A percentile compares a stretch with the other conserved stretches of the same genome.
Evolutionary conservation across 306 rosid species (phyloP).

Genomic region (Citrullus colocynthis): DNA sequence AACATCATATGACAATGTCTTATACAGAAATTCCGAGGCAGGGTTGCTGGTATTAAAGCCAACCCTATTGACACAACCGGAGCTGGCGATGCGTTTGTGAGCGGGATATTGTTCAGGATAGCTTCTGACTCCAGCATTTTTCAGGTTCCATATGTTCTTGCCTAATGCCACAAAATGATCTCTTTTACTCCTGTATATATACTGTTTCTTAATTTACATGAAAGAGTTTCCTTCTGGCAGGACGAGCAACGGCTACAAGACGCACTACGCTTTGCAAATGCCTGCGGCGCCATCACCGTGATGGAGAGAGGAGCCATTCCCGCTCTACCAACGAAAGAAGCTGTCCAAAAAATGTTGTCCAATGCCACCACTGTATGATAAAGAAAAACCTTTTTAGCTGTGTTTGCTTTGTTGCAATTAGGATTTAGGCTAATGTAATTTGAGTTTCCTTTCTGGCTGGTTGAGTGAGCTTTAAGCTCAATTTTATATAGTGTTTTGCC

Average conservation of each 20-base stretch:
- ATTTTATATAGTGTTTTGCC: neutral
- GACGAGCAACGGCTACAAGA: constrained; percentile 47
- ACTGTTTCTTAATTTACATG: neutral
- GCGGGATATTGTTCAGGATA: constrained; percentile 55
- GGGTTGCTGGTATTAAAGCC: constrained; percentile 62
- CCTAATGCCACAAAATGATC: neutral
- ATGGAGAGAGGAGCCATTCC: constrained; percentile 87
- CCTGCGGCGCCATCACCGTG: constrained; percentile 77
- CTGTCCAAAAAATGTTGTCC: constrained; percentile 35
- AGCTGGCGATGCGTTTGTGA: constrained; percentile 92
- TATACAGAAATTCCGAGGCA: constrained; percentile 59
- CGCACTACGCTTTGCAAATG: constrained; percentile 63
- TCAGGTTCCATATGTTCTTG: constrained; percentile 26
- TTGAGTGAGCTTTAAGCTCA: neutral
- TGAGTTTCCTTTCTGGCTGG: neutral
- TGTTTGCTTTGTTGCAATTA: constrained; percentile 2
- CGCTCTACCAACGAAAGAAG: constrained; percentile 61
- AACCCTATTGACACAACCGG: constrained; percentile 84
- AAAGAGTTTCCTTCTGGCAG: constrained; percentile 20
- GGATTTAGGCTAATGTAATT: constrained; percentile 4
- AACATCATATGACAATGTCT: neutral
- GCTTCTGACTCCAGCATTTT: constrained; percentile 48
- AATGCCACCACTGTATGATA: constrained; percentile 16
- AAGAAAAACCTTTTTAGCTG: neutral
- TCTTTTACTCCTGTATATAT: neutral